phyloP scores from a whole-genome alignment of 2,329 filamentous ascomycete species.

The Anisogramma anomala region DNA sequence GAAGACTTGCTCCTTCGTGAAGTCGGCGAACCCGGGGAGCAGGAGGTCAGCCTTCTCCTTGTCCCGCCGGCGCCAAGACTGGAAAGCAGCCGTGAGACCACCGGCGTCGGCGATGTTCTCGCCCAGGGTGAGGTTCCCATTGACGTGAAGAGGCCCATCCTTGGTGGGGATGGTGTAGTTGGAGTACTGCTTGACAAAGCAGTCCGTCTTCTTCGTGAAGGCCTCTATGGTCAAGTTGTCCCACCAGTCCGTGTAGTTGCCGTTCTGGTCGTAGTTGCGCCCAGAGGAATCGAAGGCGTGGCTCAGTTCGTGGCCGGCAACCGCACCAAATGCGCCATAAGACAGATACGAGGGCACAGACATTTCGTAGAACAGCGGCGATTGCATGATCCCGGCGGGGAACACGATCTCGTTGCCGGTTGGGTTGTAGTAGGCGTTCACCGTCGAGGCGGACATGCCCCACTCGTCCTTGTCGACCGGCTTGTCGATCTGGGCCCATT shows the following conservation, averaged over 20 bases:
- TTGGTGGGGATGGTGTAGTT: constrained; percentile 47
- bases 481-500: constrained; percentile 48
- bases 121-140: constrained; percentile 50
- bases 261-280: constrained; percentile 51
- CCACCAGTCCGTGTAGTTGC: constrained; percentile 58
- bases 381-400: constrained; percentile 58
- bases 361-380: constrained; percentile 49
- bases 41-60: constrained; percentile 36
- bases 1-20: constrained; percentile 58
- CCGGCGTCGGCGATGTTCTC: constrained; percentile 66
- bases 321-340: constrained; percentile 57
- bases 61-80: constrained; percentile 52
- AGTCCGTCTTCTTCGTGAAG: constrained; percentile 49
- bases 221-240: constrained; percentile 44
- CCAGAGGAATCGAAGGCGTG: constrained; percentile 60
- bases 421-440: constrained; percentile 57
- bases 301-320: constrained; percentile 58
- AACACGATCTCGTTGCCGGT: constrained; percentile 58
- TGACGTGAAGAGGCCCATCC: constrained; percentile 47
- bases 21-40: constrained; percentile 49
- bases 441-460: constrained; percentile 47
- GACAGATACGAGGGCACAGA: constrained; percentile 51
- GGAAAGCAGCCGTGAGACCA: constrained; percentile 50
- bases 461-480: constrained; percentile 50
- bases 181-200: constrained; percentile 57